phyloP scores from a whole-genome alignment of 2,329 filamentous ascomycete genomes.

The Diaporthe vexans region DNA sequence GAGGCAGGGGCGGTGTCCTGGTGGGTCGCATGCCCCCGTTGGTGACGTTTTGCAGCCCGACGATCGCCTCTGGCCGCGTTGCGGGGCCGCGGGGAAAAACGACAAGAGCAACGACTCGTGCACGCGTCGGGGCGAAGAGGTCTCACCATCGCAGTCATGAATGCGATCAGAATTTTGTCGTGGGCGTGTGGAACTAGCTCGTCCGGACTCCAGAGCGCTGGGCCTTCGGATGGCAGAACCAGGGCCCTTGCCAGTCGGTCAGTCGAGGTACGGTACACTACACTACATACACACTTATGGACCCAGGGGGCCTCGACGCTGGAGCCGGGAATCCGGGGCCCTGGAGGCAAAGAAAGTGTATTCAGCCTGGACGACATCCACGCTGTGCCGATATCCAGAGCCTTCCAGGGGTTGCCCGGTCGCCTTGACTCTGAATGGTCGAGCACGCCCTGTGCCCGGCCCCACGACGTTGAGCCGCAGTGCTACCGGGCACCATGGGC shows the following conservation, averaged over 20 bases:
- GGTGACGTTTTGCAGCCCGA: constrained; percentile 40
- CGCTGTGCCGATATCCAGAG: constrained; percentile 31
- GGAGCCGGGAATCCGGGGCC: constrained; percentile 26
- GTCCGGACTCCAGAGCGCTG: constrained; percentile 11
- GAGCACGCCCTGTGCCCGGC: constrained; percentile 4
- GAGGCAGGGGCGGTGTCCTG: constrained; percentile 33
- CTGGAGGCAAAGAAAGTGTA: background rate
- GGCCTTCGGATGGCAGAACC: constrained; percentile 19
- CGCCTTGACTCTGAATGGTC: constrained; percentile 5
- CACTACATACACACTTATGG: background rate
- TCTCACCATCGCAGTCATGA: constrained; percentile 21
- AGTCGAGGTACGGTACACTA: background rate
- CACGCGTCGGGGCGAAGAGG: background rate
- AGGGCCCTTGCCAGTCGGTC: constrained; percentile 8
- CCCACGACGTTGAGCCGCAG: constrained; percentile 15
- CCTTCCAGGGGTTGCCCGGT: constrained; percentile 4
- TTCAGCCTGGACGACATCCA: background rate
- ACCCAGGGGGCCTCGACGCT: background rate
- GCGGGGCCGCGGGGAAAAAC: constrained; percentile 36
- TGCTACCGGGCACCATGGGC: constrained; percentile 10
- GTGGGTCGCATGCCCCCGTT: constrained; percentile 26
- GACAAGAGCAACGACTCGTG: constrained; percentile 19
- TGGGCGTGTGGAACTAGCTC: constrained; percentile 1
- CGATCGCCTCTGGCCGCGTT: constrained; percentile 34
- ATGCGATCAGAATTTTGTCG: constrained; percentile 29